Evolutionary conservation across 257 asterid genomes (phyloP).

Genomic region (Marsdenia floribunda): DNA sequence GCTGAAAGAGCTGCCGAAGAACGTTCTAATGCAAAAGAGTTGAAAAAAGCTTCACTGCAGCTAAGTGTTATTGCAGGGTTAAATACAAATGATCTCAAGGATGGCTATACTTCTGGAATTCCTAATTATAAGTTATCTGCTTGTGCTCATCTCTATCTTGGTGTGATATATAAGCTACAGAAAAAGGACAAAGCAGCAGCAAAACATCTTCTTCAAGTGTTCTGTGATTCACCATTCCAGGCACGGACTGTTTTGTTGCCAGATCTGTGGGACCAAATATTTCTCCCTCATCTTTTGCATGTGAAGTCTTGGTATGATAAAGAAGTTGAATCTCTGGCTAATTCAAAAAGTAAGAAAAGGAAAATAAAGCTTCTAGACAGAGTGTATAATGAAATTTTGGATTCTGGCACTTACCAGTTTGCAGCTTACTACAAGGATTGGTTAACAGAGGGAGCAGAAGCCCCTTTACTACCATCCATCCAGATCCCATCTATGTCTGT

Average conservation of each 20-base stretch:
- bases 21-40: slow-evolving; percentile 38
- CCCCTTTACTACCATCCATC: slow-evolving; percentile 48
- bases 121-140: slow-evolving; percentile 68
- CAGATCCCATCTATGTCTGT: slow-evolving; percentile 40
- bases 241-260: slow-evolving; percentile 53
- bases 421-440: slow-evolving; percentile 77
- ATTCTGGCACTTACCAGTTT: slow-evolving; percentile 50
- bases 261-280: slow-evolving; percentile 62
- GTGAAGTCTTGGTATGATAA: slow-evolving; percentile 55
- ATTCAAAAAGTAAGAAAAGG: slow-evolving; percentile 27
- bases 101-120: slow-evolving; percentile 59
- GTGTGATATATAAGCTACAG: slow-evolving; percentile 59
- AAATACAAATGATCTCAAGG: slow-evolving; percentile 46
- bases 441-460: slow-evolving; percentile 59
- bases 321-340: slow-evolving; percentile 31
- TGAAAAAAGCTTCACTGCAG: slow-evolving; percentile 68
- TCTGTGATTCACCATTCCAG: slow-evolving; percentile 60
- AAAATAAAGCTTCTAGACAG: slow-evolving; percentile 41
- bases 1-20: slow-evolving; percentile 64
- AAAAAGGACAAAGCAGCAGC: slow-evolving; percentile 59
- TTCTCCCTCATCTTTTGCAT: slow-evolving; percentile 55
- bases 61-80: slow-evolving; percentile 88
- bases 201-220: slow-evolving; percentile 72
- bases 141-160: slow-evolving; percentile 85
- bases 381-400: slow-evolving; percentile 48